These are phyloP conservation scores for Diaporthe ilicicola DNA, from an alignment of 2,329 filamentous ascomycete genomes.

Conservation along the genomic window DNA sequence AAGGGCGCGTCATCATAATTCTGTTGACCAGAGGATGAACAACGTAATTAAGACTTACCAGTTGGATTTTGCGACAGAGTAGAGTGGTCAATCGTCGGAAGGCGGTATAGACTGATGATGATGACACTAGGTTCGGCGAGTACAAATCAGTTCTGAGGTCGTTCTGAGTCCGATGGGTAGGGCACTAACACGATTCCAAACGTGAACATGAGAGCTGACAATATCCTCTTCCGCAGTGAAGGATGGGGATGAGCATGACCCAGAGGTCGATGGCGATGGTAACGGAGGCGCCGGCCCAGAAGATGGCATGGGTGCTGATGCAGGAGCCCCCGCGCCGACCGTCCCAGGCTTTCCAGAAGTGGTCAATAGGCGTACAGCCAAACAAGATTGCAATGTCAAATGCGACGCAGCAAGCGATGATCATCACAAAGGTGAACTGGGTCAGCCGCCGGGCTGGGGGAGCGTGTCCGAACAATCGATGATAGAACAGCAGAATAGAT, in stretches of 20 bases:
- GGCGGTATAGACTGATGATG: conserved; percentile 17
- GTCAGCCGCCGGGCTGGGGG: neutral
- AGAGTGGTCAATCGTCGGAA: conserved; percentile 3
- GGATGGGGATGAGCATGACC: conserved; percentile 4
- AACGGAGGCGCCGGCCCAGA: conserved; percentile 10
- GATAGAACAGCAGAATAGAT: conserved; percentile 5
- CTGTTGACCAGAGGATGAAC: no score
- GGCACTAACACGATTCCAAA: conserved; percentile 14
- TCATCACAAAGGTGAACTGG: neutral
- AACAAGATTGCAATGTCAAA: neutral
- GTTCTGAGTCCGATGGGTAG: neutral
- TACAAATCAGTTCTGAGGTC: neutral
- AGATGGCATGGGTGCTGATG: neutral
- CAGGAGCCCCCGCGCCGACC: neutral
- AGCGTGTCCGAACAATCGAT: neutral
- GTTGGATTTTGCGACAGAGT: conserved; percentile 18
- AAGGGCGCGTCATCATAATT: no score
- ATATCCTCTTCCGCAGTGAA: conserved; percentile 2
- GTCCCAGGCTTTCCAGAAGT: conserved; percentile 10
- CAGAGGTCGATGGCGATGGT: conserved; percentile 7
- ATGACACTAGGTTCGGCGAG: neutral
- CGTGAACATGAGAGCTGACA: neutral
- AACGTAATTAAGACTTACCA: neutral
- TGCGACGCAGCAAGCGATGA: neutral
- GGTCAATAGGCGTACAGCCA: neutral